Evolutionary conservation across 208 protist genomes (phyloP).

Genomic region (Wallacemonas collosoma): DNA sequence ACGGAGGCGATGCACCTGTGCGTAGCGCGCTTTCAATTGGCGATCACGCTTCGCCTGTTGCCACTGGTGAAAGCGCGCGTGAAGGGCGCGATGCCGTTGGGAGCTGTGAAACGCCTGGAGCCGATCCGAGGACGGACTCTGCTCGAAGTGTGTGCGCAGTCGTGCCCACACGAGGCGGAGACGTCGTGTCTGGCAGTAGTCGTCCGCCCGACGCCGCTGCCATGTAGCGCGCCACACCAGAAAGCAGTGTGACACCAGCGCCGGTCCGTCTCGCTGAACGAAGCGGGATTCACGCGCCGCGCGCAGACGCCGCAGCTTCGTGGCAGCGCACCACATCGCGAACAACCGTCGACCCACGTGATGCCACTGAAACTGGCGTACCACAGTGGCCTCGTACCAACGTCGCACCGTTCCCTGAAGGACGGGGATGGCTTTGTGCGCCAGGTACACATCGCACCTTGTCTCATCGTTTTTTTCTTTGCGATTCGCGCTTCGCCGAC

Average conservation of each 20-base stretch:
- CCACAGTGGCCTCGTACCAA: slow-evolving; percentile 24
- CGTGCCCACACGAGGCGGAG: background rate
- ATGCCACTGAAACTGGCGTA: slow-evolving; percentile 16
- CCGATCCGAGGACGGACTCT: background rate
- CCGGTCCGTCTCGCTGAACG: background rate
- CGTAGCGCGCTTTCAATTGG: background rate
- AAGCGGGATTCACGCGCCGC: background rate
- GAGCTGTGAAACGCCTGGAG: background rate
- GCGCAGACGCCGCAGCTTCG: background rate
- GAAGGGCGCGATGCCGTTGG: background rate
- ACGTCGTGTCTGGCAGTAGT: background rate
- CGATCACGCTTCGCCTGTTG: background rate
- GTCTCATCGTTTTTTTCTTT: slow-evolving; percentile 24
- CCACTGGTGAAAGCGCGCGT: background rate
- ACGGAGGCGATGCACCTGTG: background rate
- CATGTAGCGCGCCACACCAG: slow-evolving; percentile 13
- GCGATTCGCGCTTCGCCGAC: background rate
- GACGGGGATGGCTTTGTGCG: background rate
- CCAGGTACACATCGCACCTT: slow-evolving; percentile 30
- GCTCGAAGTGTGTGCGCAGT: background rate
- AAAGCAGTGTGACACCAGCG: slow-evolving; percentile 14
- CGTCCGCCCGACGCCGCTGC: slow-evolving; percentile 3
- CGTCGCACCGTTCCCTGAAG: background rate
- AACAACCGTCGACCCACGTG: slow-evolving; percentile 22
- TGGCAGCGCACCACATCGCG: slow-evolving; percentile 4